A percentile compares a stretch with the other conserved stretches of the same genome.
phyloP scores from a whole-genome alignment of 768 basidiomycete species.

The Agrocybe praecox region DNA sequence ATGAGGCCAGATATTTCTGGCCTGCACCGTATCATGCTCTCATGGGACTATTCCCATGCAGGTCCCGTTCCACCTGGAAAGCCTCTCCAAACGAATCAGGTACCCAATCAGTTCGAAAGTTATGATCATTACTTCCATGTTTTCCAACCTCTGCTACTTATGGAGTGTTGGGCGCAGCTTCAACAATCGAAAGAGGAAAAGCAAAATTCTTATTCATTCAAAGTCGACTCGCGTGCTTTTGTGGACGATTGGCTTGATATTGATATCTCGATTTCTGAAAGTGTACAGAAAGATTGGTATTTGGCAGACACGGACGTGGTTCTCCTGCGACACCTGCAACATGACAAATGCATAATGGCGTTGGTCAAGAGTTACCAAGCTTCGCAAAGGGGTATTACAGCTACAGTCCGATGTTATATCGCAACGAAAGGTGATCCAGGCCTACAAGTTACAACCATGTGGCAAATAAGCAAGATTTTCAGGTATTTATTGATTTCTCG shows the following conservation, averaged over 20 bases:
- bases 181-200: constrained; percentile 72
- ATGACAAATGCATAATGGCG: constrained; percentile 61
- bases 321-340: constrained; percentile 65
- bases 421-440: constrained; percentile 53
- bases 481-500: constrained; percentile 48
- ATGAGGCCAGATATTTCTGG: constrained; percentile 81
- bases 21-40: constrained; percentile 76
- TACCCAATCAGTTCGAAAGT: constrained; percentile 70
- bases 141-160: constrained; percentile 83
- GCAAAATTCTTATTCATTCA: constrained; percentile 57
- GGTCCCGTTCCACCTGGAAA: constrained; percentile 65
- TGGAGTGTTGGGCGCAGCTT: constrained; percentile 93
- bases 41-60: constrained; percentile 82
- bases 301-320: constrained; percentile 85
- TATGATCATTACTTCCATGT: constrained; percentile 69
- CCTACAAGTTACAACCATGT: constrained; percentile 63
- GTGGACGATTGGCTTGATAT: constrained; percentile 85
- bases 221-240: constrained; percentile 68
- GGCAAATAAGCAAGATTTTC: constrained; percentile 79
- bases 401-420: constrained; percentile 59
- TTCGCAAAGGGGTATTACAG: constrained; percentile 48
- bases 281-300: constrained; percentile 70
- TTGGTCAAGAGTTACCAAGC: constrained; percentile 50
- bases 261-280: constrained; percentile 62
- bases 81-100: constrained; percentile 34